phyloP scores from a whole-genome alignment of 257 asterid genomes.

The Primulina eburnea region DNA sequence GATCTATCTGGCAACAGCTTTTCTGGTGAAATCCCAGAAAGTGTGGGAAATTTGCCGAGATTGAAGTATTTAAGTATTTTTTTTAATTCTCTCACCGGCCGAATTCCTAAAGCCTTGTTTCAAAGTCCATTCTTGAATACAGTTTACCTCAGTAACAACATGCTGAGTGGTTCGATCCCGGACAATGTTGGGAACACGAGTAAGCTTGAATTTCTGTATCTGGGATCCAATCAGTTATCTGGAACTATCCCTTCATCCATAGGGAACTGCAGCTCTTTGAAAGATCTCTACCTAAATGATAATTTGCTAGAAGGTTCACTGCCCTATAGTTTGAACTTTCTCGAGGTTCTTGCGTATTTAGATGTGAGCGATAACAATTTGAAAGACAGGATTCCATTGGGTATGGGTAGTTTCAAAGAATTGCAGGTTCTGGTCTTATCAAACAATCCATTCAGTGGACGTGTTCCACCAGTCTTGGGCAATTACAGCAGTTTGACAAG shows the following conservation, averaged over 20 bases:
- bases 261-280: slow-evolving; percentile 59
- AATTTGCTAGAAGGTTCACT: slow-evolving; percentile 54
- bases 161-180: slow-evolving; percentile 65
- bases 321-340: slow-evolving; percentile 57
- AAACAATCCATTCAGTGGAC: slow-evolving; percentile 49
- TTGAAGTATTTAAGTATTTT: slow-evolving; percentile 41
- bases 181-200: slow-evolving; percentile 45
- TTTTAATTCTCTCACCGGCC: slow-evolving; percentile 48
- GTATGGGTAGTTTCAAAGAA: slow-evolving; percentile 41
- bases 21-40: slow-evolving; percentile 55
- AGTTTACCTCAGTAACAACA: slow-evolving; percentile 46
- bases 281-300: slow-evolving; percentile 40
- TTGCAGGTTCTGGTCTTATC: slow-evolving; percentile 45
- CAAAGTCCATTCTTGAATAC: slow-evolving; percentile 39
- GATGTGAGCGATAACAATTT: slow-evolving; percentile 48
- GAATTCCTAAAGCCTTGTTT: slow-evolving; percentile 59
- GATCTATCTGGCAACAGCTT: slow-evolving; percentile 57
- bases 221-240: slow-evolving; percentile 43
- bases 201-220: slow-evolving; percentile 32
- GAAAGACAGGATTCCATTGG: slow-evolving; percentile 48
- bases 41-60: slow-evolving; percentile 46
- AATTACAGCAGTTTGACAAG: slow-evolving; percentile 49
- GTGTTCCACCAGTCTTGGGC: slow-evolving; percentile 57
- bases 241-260: slow-evolving; percentile 67
- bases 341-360: slow-evolving; percentile 40